These are phyloP conservation scores for Hirsutella thompsonii DNA, from an alignment of 2,329 filamentous ascomycete species.

Conservation along the genomic window DNA sequence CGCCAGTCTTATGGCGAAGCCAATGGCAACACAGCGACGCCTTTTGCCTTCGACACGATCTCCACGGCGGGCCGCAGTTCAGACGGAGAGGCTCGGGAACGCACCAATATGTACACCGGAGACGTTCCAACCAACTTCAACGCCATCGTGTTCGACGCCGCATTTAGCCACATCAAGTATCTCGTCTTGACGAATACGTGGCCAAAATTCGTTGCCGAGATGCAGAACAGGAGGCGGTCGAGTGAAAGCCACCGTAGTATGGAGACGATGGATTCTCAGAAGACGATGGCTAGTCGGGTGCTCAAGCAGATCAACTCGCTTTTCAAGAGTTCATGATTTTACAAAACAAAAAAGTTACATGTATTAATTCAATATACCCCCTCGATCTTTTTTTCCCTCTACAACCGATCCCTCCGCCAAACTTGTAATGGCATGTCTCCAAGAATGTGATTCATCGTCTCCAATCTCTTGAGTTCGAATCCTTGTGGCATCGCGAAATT, in stretches of 20 bases:
- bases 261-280: not conserved
- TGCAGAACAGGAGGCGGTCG: not conserved
- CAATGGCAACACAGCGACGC: constrained; percentile 3
- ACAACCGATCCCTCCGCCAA: too few species aligned
- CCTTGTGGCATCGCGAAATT: constrained; percentile 19
- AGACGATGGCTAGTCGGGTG: not conserved
- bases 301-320: not conserved
- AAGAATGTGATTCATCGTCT: constrained; percentile 10
- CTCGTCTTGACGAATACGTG: constrained; percentile 57
- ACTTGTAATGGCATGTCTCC: constrained; percentile 12
- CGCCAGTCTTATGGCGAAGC: constrained; percentile 25
- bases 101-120: constrained; percentile 19
- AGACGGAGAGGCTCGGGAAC: not conserved
- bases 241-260: not conserved
- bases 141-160: constrained; percentile 41
- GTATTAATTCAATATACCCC: too few species aligned
- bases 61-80: not conserved
- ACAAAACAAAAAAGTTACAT: too few species aligned
- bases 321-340: not conserved
- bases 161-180: constrained; percentile 49
- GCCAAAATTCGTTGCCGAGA: constrained; percentile 36
- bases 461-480: constrained; percentile 9
- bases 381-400: too few species aligned
- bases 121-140: constrained; percentile 35
- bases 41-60: not conserved